phyloP scores from a whole-genome alignment of 2,329 filamentous ascomycete genomes.

The Zasmidium angulare region DNA sequence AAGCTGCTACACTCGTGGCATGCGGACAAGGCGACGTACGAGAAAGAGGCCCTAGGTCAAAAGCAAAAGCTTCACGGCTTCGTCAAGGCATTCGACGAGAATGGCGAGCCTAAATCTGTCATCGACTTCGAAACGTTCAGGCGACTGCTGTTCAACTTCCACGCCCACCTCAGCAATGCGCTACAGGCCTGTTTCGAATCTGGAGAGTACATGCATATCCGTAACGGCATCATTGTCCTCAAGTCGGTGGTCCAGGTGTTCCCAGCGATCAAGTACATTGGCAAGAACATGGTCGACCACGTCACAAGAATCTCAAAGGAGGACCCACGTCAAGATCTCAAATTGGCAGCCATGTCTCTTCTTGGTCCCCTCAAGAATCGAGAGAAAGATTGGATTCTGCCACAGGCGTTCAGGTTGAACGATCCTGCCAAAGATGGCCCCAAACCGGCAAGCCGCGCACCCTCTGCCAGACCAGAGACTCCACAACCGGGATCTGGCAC shows the following conservation, averaged over 20 bases:
- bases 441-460: conserved; percentile 28
- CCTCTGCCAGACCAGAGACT: conserved; percentile 38
- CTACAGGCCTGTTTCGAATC: conserved; percentile 79
- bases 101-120: conserved; percentile 60
- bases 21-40: conserved; percentile 70
- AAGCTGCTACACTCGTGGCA: conserved; percentile 85
- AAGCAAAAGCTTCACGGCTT: conserved; percentile 73
- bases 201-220: conserved; percentile 94
- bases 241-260: conserved; percentile 79
- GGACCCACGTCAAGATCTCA: conserved; percentile 69
- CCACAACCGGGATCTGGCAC: conserved; percentile 44
- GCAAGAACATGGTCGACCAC: conserved; percentile 64
- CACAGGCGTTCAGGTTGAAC: conserved; percentile 64
- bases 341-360: conserved; percentile 70
- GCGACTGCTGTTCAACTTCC: conserved; percentile 84
- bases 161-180: conserved; percentile 75
- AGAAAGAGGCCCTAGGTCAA: conserved; percentile 74
- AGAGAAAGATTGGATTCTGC: conserved; percentile 69
- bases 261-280: conserved; percentile 88
- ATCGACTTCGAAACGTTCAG: conserved; percentile 85
- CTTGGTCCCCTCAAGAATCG: conserved; percentile 68
- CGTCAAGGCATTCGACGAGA: conserved; percentile 68
- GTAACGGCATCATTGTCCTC: conserved; percentile 88
- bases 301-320: conserved; percentile 62
- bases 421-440: conserved; percentile 28